Conservation (phyloP, 495 filamentous ascomycete species). For the Staphylotrichum longicolle region DNA sequence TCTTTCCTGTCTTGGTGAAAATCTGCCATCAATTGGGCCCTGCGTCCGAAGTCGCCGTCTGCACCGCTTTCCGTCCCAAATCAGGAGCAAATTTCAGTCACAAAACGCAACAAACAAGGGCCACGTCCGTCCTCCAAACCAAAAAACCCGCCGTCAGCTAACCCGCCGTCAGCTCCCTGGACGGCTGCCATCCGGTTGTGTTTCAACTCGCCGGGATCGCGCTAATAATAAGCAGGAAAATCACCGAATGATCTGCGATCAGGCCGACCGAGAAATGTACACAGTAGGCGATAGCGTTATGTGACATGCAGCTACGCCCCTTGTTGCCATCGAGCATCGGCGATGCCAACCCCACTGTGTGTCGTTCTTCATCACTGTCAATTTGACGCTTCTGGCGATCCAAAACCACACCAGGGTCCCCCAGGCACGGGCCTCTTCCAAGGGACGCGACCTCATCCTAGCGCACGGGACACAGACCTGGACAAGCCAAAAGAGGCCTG, state of each 20-base stretch:
- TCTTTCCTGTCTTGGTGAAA: background rate
- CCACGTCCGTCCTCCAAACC: no score
- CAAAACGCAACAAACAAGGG: no score
- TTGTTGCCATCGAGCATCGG: background rate
- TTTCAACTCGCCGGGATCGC: background rate
- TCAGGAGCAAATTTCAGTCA: background rate
- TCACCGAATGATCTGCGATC: constrained; percentile 21
- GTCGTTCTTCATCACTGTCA: background rate
- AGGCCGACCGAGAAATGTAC: background rate
- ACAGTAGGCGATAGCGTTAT: background rate
- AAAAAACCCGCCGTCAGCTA: no score
- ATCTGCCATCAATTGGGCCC: background rate
- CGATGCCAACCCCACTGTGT: background rate
- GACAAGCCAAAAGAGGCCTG: no score
- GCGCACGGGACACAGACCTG: no score
- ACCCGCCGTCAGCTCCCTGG: no score
- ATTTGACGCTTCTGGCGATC: background rate
- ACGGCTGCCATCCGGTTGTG: background rate
- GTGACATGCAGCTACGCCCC: constrained; percentile 2
- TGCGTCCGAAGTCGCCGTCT: background rate
- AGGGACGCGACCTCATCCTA: no score
- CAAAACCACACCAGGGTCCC: background rate
- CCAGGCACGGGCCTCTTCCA: no score
- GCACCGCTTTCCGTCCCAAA: background rate
- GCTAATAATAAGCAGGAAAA: constrained; percentile 11